phyloP scores from a whole-genome alignment of 2,329 filamentous ascomycete genomes.

The Aspergillus sp. region DNA sequence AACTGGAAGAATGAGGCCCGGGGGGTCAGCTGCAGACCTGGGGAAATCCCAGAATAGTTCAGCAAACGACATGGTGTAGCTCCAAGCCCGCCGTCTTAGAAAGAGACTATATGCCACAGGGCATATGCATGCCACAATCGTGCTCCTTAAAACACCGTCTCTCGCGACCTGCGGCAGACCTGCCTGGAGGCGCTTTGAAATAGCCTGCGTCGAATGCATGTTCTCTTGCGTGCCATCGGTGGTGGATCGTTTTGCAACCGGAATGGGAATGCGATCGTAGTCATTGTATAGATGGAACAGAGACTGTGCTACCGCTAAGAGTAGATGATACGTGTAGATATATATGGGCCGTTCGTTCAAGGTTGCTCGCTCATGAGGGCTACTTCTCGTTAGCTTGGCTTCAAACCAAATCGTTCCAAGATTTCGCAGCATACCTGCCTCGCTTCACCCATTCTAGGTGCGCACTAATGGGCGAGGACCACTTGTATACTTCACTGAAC shows the following conservation, averaged over 20 bases:
- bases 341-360: slow-evolving; percentile 88
- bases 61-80: slow-evolving; percentile 67
- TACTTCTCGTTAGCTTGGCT: slow-evolving; percentile 22
- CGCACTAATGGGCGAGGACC: slow-evolving; percentile 60
- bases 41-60: slow-evolving; percentile 75
- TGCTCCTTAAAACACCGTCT: slow-evolving; percentile 35
- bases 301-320: slow-evolving; percentile 70
- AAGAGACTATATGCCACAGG: slow-evolving; percentile 62
- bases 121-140: slow-evolving; percentile 47
- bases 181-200: slow-evolving; percentile 40
- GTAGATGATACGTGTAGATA: slow-evolving; percentile 67
- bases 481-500: slow-evolving; percentile 80
- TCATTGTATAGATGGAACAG: slow-evolving; percentile 69
- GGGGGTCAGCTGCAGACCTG: slow-evolving; percentile 63
- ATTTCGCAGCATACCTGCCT: slow-evolving; percentile 52
- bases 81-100: slow-evolving; percentile 66
- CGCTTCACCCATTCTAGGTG: slow-evolving; percentile 73
- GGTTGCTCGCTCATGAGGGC: slow-evolving; percentile 64
- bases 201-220: slow-evolving; percentile 37
- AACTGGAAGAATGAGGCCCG: slow-evolving; percentile 55
- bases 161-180: slow-evolving; percentile 32
- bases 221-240: slow-evolving; percentile 34
- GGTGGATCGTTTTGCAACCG: slow-evolving; percentile 39
- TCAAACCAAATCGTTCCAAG: neutral
- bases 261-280: slow-evolving; percentile 65